Evolutionary conservation across 306 rosid genomes (phyloP), one percentile per base, ranked within the genome.

Genomic region (Begonia masoniana): DNA sequence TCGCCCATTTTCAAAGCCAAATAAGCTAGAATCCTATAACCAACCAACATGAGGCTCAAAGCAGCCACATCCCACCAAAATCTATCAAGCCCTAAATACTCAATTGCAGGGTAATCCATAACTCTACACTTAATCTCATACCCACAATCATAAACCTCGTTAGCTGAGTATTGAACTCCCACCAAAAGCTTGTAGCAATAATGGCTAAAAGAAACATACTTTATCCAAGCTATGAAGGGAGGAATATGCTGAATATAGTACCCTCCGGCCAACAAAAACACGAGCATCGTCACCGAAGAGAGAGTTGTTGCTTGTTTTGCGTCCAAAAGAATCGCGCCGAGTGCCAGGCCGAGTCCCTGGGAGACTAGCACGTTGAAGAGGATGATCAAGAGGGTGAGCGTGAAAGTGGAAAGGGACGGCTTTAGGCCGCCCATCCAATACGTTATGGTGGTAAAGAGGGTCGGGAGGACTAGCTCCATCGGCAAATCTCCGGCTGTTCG

Each of bases 361-460:
- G 95, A 75, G 62, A 84, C 93, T 0, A 88, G 69, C 43, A 88
- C 95, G 62, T 88, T 88, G 45, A 79, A 74, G 41, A 84, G 85
- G 62, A 82, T 65, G 67, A 84, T 68, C 54, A 71, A 69, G 17
- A 84, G 93, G 71, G 97, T 88, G 50, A 75, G 71, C 14, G 67
- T 48, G 52, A 77, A 88, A 21, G 82, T 75, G 13, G 69, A 9
- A 0, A 76, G 53, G 21, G 95, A 84, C 58, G 95, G 78, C 63
- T 84, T 88, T 46, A 88, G 86, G 43, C 95, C 95, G 6, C 97
- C 85, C 88, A 82, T 88, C 97, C 97, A 88, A 15, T 88, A 88
- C 7, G 82, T 14, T 48, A 88, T 56, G 0, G 93, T 79, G 16
- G 84, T 74, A 56, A 88, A 88, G 46, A 77, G 57, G 0, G 94